A percentile compares a stretch with the other conserved stretches of the same genome.
These are phyloP conservation scores for Perkinsus chesapeaki DNA, from an alignment of 169 alveolate species.

Conservation along the genomic window DNA sequence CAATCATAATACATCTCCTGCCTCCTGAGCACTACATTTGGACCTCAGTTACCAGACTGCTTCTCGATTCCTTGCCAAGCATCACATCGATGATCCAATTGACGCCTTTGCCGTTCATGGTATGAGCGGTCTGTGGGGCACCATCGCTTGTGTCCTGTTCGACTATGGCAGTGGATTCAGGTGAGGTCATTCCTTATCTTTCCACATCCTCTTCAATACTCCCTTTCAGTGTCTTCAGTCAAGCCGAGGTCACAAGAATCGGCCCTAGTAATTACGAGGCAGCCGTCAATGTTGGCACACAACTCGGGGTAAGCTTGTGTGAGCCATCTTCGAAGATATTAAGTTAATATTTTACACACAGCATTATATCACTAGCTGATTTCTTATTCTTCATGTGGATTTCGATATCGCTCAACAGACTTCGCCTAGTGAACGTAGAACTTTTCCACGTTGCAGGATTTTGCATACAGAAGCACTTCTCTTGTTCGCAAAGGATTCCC, in stretches of 20 bases:
- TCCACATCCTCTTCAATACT: neutral
- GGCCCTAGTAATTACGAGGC: neutral
- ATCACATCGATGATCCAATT: neutral
- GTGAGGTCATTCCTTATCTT: neutral
- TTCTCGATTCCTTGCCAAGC: neutral
- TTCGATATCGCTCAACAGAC: too few species aligned
- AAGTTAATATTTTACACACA: neutral
- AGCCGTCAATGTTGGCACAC: neutral
- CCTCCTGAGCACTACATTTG: too few species aligned
- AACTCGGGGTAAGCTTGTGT: neutral
- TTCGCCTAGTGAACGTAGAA: too few species aligned
- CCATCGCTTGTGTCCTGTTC: neutral
- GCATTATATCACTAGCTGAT: too few species aligned
- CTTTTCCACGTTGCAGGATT: too few species aligned
- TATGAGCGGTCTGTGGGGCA: neutral
- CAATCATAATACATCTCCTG: too few species aligned
- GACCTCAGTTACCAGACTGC: neutral
- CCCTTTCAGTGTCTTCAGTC: neutral
- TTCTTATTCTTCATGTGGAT: too few species aligned
- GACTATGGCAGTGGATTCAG: neutral
- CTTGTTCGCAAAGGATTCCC: too few species aligned
- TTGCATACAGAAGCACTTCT: too few species aligned
- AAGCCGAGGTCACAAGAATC: neutral
- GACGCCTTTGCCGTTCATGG: slow-evolving; percentile 10
- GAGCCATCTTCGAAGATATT: neutral